Base-by-base conservation (phyloP, 2,329 filamentous ascomycete genomes). In the Pleomassaria siparia region DNA sequence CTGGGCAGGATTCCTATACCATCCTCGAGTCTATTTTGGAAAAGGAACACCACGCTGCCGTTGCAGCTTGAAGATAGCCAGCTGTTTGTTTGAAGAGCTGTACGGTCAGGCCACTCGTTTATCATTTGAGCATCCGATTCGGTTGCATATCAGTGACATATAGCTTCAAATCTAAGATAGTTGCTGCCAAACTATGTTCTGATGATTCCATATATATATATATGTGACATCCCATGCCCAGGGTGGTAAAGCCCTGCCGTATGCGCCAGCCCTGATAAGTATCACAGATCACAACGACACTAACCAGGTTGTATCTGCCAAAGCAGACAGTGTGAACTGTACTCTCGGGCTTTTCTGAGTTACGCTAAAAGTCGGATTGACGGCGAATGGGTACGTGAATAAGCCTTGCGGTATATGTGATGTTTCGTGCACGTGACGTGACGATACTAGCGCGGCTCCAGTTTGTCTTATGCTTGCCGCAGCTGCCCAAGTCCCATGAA, bases 231-330 rank as follows among this genome's bases (percentile, higher is more conserved):
- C n/a, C n/a, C n/a, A n/a, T n/a, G n/a, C n/a, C n/a, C n/a, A n/a
- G n/a, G n/a, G n/a, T 11, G 16, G 37, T 10, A 12, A 10, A 8
- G 56, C 56, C n/a, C n/a, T n/a, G n/a, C 6, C 32, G 30, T 9
- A 37, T 26, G 32, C 77, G 80, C 4, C 91, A 75, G 25, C 77
- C 72, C 2, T 74, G 58, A 46, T n/a, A n/a, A n/a, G n/a, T n/a
- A n/a, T n/a, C n/a, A n/a, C n/a, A n/a, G n/a, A n/a, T n/a, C n/a
- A n/a, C n/a, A n/a, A n/a, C n/a, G n/a, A n/a, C n/a, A n/a, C n/a
- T n/a, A n/a, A n/a, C n/a, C n/a, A n/a, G n/a, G n/a, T n/a, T n/a
- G n/a, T n/a, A n/a, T n/a, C n/a, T n/a, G n/a, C n/a, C n/a, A n/a
- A n/a, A n/a, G n/a, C n/a, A n/a, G n/a, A n/a, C n/a, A n/a, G n/a